Base-by-base conservation (phyloP, 768 basidiomycete genomes). In the Leucocoprinus birnbaumii region DNA sequence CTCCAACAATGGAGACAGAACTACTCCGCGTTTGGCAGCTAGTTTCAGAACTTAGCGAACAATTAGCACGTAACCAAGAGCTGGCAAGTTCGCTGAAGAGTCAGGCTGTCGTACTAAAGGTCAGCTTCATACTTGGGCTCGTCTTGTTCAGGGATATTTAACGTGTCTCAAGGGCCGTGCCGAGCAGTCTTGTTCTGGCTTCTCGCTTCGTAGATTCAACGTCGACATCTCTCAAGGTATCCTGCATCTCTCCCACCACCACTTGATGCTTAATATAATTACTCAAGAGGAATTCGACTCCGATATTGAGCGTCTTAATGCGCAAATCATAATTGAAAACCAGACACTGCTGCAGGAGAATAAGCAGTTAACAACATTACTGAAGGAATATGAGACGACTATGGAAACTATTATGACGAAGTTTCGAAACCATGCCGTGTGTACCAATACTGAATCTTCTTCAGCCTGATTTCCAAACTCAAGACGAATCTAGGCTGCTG, bases 391-490 rank as follows among this genome's bases (percentile, higher is more conserved):
- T 66, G 95, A 98, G 68, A 77, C 78, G 51, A 97, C 95, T 2
- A 80, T 99, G 76, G 95, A 98, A 63, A 94, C 86, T 25, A 91
- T 98, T 66, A 98, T 99, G 97, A 73, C 85, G 49, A 98, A 98
- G 71, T 98, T 98, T 68, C 81, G 95, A 56, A 87, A 86, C 56
- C 89, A 98, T 65, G 86, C 92, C 11, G 94, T 96, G 63, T 64
- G 91, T 79, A 5, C 31, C 31, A 5, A 5, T 5, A 5, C 31
- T 11, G 11, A 31, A 31, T 5, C 31, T 11, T 18, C 45, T 45
- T 26, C 10, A 16, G 24, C 18, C 18, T 8, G 10, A 21, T 35
- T n/a, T 48, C 26, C 5, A 56, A 27, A n/a, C 31, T 58, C 53
- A 50, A 54, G 47, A 26, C 18, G 31, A 49, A 16, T 9, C 48